Base-by-base conservation (phyloP, 495 filamentous ascomycete species). In the Tuber melanosporum region DNA sequence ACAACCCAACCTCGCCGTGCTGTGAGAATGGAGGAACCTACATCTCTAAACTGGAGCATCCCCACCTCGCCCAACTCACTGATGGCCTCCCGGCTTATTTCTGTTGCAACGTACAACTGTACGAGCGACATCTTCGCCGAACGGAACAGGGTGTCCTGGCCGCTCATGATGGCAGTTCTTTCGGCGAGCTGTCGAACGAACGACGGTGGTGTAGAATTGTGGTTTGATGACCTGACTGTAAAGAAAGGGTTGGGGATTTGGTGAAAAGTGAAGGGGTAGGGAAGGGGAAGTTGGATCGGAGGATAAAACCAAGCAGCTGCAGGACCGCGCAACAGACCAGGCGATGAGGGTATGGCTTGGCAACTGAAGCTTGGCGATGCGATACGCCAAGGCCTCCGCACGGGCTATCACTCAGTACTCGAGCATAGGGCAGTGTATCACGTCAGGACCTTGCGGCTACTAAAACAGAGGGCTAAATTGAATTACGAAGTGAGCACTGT, bases 111-210 rank as follows among this genome's bases (percentile, higher is more conserved):
- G 86, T 98, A 99, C 81, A 99, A 91, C 89, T 98, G 95, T 84
- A 96, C 96, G 90, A 99, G 91, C 89, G 94, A 97, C 95, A 99
- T 99, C 86, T 98, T 94, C 92, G 94, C 91, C 84, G 96, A 98
- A 88, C 96, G 95, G 92, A 99, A 98, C 87, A 97, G 91, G 86
- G 93, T 97, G 86, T 98, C 94, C 86, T 92, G 87, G 41, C 84
- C 80, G 75, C 84, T 88, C 88, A 90, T 90, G 78, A 74, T 86
- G 85, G 66, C 76, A 76, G 74, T 79, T 73, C 26, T 36, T 66
- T 66, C 57, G 5, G 32, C 26, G 57, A 66, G 57, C 57, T 36
- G 57, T 19, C 57, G 12, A 66, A 26, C 4, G 12, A 36, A 66
- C 15, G 26, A 66, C 6, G 57, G 57, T 66, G 26, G 36, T 36